A percentile compares a stretch with the other conserved stretches of the same genome.
These are phyloP conservation scores for Nissolia schottii DNA, from an alignment of 306 rosid genomes.

Conservation along the genomic window DNA sequence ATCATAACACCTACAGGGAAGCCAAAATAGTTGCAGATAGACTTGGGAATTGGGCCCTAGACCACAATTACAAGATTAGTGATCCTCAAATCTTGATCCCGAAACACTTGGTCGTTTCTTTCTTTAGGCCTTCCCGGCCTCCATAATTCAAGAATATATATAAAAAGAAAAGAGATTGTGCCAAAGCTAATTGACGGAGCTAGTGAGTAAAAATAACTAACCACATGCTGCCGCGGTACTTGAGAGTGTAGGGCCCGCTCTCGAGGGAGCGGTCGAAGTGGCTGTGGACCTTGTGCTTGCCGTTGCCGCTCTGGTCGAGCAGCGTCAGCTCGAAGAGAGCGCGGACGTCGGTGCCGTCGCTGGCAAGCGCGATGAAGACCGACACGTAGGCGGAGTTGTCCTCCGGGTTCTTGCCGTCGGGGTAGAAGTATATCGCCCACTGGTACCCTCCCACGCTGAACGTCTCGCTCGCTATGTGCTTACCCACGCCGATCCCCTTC, in stretches of 20 bases:
- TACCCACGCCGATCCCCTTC: slow-evolving; percentile 92
- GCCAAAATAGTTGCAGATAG: too few relatives aligned
- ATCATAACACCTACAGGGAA: too few relatives aligned
- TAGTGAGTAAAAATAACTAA: slow-evolving; percentile 22
- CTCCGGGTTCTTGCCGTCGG: slow-evolving; percentile 93
- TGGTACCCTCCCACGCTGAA: slow-evolving; percentile 92
- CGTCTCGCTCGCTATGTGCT: slow-evolving; percentile 89
- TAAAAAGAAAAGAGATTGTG: neutral
- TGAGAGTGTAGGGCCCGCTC: slow-evolving; percentile 92
- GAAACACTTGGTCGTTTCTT: too few relatives aligned
- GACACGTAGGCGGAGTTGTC: slow-evolving; percentile 91
- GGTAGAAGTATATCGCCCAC: slow-evolving; percentile 96
- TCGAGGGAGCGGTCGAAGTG: slow-evolving; percentile 91
- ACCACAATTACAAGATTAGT: too few relatives aligned
- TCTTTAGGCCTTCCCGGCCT: too few relatives aligned
- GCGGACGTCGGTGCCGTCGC: slow-evolving; percentile 94
- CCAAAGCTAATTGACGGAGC: neutral
- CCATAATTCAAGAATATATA: neutral
- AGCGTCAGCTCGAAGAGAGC: slow-evolving; percentile 88
- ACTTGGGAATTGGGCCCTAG: too few relatives aligned
- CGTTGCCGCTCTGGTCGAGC: slow-evolving; percentile 78
- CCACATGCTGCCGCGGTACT: slow-evolving; percentile 99
- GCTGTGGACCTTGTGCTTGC: slow-evolving; percentile 89
- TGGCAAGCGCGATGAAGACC: slow-evolving; percentile 89
- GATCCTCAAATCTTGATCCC: too few relatives aligned